Evolutionary conservation across 306 rosid genomes (phyloP).

Genomic region (Lablab purpureus): DNA sequence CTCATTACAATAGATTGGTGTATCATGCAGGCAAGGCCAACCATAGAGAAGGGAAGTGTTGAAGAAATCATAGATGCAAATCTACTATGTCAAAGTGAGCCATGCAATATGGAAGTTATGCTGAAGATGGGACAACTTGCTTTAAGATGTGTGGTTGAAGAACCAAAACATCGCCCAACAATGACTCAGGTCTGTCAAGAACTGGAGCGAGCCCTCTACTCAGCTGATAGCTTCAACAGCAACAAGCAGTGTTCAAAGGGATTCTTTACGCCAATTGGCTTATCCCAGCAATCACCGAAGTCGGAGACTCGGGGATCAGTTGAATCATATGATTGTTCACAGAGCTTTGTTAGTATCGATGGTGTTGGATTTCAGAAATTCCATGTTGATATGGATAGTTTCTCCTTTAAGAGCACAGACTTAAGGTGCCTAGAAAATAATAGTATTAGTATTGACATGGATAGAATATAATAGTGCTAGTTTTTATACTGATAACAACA

Average conservation of each 20-base stretch:
- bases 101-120: slow-evolving; percentile 76
- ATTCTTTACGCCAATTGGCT: slow-evolving; percentile 35
- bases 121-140: slow-evolving; percentile 79
- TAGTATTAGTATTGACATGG: slow-evolving; percentile 55
- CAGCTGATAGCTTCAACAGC: slow-evolving; percentile 50
- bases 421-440: slow-evolving; percentile 72
- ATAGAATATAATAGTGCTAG: slow-evolving; percentile 60
- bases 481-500: slow-evolving; percentile 50
- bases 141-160: slow-evolving; percentile 66
- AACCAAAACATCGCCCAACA: slow-evolving; percentile 78
- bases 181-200: slow-evolving; percentile 76
- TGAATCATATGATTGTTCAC: slow-evolving; percentile 56
- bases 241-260: slow-evolving; percentile 48
- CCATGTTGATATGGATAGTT: slow-evolving; percentile 66
- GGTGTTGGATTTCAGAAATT: slow-evolving; percentile 72
- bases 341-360: slow-evolving; percentile 71
- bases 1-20: neutral
- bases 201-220: slow-evolving; percentile 63
- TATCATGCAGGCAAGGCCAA: slow-evolving; percentile 74
- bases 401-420: slow-evolving; percentile 62
- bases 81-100: slow-evolving; percentile 60
- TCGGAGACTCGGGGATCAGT: slow-evolving; percentile 26
- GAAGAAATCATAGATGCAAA: slow-evolving; percentile 79
- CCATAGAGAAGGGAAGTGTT: slow-evolving; percentile 67
- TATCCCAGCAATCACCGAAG: slow-evolving; percentile 34